These are phyloP conservation scores for Mortierella sp. DNA, from an alignment of 371 early-diverging fungal genomes.

Conservation along the genomic window DNA sequence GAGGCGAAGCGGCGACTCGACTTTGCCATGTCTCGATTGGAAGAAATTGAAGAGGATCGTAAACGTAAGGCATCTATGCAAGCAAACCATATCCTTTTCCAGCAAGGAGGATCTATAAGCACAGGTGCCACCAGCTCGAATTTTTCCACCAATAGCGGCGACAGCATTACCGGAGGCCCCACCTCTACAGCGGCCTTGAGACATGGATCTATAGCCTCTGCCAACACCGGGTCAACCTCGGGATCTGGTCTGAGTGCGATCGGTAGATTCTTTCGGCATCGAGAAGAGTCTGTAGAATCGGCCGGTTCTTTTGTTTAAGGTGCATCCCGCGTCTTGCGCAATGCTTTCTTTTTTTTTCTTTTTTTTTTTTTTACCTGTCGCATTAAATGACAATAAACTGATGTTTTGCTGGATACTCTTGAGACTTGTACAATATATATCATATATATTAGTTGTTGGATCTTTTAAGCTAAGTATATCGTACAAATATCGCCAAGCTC, in stretches of 20 bases:
- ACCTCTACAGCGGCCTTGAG: not conserved
- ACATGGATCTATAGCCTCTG: not conserved
- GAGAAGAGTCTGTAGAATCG: constrained; percentile 35
- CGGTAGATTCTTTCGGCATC: constrained; percentile 37
- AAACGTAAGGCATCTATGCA: constrained; percentile 30
- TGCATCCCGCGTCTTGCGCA: not conserved
- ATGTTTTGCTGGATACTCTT: no score
- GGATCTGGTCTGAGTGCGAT: constrained; percentile 29
- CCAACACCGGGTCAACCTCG: not conserved
- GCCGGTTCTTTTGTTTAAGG: constrained; percentile 11
- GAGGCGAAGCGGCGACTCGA: constrained; percentile 43
- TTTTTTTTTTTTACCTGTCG: not conserved
- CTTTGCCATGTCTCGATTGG: constrained; percentile 41
- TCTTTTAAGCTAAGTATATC: no score
- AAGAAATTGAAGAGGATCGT: constrained; percentile 36
- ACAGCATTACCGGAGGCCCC: not conserved
- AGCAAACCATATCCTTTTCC: constrained; percentile 13
- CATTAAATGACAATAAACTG: constrained; percentile 2
- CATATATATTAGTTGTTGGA: no score
- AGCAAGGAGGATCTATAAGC: constrained; percentile 1
- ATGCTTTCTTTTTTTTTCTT: not conserved
- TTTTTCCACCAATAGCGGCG: not conserved
- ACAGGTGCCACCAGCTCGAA: not conserved
- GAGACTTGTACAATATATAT: no score
- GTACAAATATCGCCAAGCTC: no score